Evolutionary conservation across 1,139 yeast genomes (phyloP).

Genomic region (Suzukiozyma palmioleophila): DNA sequence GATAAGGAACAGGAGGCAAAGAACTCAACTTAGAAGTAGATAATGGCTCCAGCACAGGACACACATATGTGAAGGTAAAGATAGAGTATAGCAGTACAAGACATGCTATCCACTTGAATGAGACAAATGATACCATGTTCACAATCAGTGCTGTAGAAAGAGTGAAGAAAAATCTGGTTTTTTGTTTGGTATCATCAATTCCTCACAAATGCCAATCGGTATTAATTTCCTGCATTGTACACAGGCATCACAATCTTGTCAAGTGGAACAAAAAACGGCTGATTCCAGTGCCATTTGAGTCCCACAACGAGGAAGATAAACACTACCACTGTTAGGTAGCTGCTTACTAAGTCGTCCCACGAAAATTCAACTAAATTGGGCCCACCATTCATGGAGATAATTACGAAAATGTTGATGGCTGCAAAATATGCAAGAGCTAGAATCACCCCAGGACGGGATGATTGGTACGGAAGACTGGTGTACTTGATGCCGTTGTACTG

Average conservation of each 20-base stretch:
- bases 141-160: background rate
- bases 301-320: conserved; percentile 5
- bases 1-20: conserved; percentile 12
- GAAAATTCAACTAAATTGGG: conserved; percentile 10
- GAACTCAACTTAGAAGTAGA: background rate
- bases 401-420: conserved; percentile 10
- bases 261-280: conserved; percentile 10
- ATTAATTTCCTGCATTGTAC: background rate
- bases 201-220: background rate
- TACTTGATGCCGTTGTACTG: conserved; percentile 6
- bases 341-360: conserved; percentile 11
- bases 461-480: conserved; percentile 4
- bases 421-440: conserved; percentile 7
- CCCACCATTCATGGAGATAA: conserved; percentile 13
- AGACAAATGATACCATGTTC: background rate
- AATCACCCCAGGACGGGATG: conserved; percentile 5
- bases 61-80: conserved; percentile 9
- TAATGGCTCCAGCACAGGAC: conserved; percentile 8
- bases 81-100: conserved; percentile 1
- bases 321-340: conserved; percentile 12
- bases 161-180: no score
- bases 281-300: conserved; percentile 8
- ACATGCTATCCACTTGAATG: background rate
- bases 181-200: no score
- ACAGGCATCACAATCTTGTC: background rate